phyloP scores from a whole-genome alignment of 345 rosid species.

The Streptanthus diversifolius region DNA sequence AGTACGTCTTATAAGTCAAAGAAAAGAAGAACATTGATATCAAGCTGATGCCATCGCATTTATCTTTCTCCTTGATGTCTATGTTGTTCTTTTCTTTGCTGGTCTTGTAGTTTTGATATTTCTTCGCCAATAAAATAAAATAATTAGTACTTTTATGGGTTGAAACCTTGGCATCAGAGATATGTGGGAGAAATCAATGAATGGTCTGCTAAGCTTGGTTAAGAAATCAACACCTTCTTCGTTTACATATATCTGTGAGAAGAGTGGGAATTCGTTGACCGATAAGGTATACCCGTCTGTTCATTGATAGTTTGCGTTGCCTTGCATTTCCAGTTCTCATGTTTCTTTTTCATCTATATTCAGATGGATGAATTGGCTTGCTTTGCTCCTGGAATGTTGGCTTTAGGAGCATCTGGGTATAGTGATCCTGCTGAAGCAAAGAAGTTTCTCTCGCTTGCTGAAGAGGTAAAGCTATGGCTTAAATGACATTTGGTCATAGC shows the following conservation, averaged over 20 bases:
- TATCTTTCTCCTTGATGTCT: too few relatives aligned
- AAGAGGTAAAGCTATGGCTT: constrained; percentile 56
- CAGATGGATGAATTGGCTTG: constrained; percentile 99
- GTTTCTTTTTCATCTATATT: constrained; percentile 11
- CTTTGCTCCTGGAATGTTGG: constrained; percentile 99
- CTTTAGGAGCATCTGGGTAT: constrained; percentile 84
- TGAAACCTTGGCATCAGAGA: constrained; percentile 47
- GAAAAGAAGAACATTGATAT: too few relatives aligned
- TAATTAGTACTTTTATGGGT: neutral
- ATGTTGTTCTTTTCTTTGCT: constrained; percentile 2
- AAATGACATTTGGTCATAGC: constrained; percentile 9
- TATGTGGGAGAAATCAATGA: constrained; percentile 99
- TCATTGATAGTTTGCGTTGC: neutral
- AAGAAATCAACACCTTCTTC: constrained; percentile 79
- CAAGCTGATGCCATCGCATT: too few relatives aligned
- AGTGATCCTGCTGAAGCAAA: constrained; percentile 58
- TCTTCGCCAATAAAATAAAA: neutral
- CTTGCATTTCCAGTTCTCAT: neutral
- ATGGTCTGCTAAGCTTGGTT: constrained; percentile 75
- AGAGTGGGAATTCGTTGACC: constrained; percentile 53
- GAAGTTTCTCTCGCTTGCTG: constrained; percentile 76
- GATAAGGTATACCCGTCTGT: constrained; percentile 59
- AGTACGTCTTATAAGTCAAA: neutral
- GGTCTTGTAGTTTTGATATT: neutral
- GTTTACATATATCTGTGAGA: constrained; percentile 87